phyloP scores from a whole-genome alignment of 805 yeast genomes.

The Metschnikowia hibisci region DNA sequence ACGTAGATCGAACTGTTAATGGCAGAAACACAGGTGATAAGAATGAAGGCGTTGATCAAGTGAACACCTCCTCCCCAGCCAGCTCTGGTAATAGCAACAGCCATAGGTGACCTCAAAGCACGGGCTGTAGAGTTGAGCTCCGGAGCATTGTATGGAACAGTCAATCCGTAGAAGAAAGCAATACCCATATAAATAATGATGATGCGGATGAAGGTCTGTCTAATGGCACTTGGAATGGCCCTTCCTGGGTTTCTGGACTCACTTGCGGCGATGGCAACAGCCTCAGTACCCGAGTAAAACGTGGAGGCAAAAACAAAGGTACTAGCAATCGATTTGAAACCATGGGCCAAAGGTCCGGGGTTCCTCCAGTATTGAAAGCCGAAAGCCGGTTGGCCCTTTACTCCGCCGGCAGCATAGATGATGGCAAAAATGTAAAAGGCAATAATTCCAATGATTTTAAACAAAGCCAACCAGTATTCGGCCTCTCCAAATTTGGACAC shows the following conservation, averaged over 20 bases:
- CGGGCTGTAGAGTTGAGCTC: constrained; percentile 33
- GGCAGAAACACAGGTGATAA: constrained; percentile 63
- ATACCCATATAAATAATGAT: constrained; percentile 50
- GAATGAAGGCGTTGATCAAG: constrained; percentile 57
- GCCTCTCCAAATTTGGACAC: constrained; percentile 55
- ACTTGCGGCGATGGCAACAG: constrained; percentile 56
- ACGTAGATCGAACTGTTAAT: constrained; percentile 66
- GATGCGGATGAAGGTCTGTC: constrained; percentile 54
- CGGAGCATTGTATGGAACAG: constrained; percentile 55
- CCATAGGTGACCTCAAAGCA: constrained; percentile 44
- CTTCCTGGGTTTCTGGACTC: constrained; percentile 57
- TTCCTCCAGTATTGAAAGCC: constrained; percentile 43
- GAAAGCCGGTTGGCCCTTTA: constrained; percentile 33
- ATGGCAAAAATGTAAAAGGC: constrained; percentile 52
- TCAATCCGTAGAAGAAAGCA: constrained; percentile 54
- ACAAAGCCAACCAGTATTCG: constrained; percentile 50
- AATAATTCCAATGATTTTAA: constrained; percentile 44
- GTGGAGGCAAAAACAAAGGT: constrained; percentile 59
- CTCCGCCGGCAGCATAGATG: constrained; percentile 43
- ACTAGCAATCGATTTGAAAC: constrained; percentile 53
- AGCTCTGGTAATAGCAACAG: constrained; percentile 36
- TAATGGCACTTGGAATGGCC: constrained; percentile 56
- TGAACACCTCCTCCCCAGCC: constrained; percentile 46
- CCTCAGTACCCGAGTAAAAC: constrained; percentile 56
- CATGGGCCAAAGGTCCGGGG: constrained; percentile 42